A percentile compares a stretch with the other conserved stretches of the same genome.
Conservation (phyloP, 1,139 yeast genomes). For the Saccharomycopsis phalli region DNA sequence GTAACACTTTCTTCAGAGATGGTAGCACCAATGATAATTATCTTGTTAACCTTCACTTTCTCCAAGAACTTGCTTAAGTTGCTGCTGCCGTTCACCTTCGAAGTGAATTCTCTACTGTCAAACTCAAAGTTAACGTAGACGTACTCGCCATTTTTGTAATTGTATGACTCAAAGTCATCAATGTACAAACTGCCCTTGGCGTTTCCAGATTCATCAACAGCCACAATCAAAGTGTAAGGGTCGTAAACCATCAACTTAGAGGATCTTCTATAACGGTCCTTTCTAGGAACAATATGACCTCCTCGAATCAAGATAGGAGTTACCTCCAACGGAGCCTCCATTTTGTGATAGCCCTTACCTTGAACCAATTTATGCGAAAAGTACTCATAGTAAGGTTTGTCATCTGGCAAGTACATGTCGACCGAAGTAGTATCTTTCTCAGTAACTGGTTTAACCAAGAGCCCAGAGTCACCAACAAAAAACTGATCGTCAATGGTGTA, state of each 20-base stretch:
- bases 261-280: constrained; percentile 74
- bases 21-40: constrained; percentile 42
- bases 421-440: constrained; percentile 40
- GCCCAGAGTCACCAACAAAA: constrained; percentile 62
- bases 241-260: constrained; percentile 67
- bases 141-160: constrained; percentile 43
- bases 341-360: constrained; percentile 31
- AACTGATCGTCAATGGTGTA: constrained; percentile 77
- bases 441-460: constrained; percentile 77
- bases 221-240: constrained; percentile 73
- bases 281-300: constrained; percentile 62
- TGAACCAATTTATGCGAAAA: constrained; percentile 33
- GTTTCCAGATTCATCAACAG: constrained; percentile 39
- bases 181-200: constrained; percentile 62
- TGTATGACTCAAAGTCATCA: constrained; percentile 78
- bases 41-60: constrained; percentile 43
- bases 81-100: constrained; percentile 25
- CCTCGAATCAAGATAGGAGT: constrained; percentile 73
- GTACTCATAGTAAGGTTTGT: constrained; percentile 47
- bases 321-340: constrained; percentile 47
- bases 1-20: constrained; percentile 23
- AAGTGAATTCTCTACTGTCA: constrained; percentile 24
- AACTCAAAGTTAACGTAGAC: constrained; percentile 34
- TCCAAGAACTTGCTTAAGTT: constrained; percentile 26
- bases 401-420: constrained; percentile 56